Evolutionary conservation across 2,329 filamentous ascomycete species (phyloP).

Genomic region (Fusarium armeniacum): DNA sequence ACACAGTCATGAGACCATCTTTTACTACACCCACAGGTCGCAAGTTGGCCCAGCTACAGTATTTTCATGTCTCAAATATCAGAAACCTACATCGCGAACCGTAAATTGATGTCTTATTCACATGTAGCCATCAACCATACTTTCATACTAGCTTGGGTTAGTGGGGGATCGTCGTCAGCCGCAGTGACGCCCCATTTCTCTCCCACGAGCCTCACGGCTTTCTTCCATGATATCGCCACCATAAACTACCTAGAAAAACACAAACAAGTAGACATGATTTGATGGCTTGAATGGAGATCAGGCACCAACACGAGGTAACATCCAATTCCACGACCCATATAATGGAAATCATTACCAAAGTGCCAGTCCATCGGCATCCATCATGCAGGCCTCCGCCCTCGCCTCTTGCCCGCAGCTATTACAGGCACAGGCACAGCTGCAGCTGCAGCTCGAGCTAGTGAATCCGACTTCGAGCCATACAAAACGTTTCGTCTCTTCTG

Average conservation of each 20-base stretch:
- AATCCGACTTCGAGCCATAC: slow-evolving; percentile 34
- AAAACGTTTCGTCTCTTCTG: slow-evolving; percentile 34
- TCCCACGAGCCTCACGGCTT: slow-evolving; percentile 42
- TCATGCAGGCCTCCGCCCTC: slow-evolving; percentile 44
- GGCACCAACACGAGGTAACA: slow-evolving; percentile 34
- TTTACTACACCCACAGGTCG: slow-evolving; percentile 35
- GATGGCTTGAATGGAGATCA: slow-evolving; percentile 15
- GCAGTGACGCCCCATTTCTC: slow-evolving; percentile 28
- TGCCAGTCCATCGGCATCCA: slow-evolving; percentile 35
- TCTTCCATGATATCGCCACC: slow-evolving; percentile 41
- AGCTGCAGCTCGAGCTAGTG: slow-evolving; percentile 26
- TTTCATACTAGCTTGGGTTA: slow-evolving; percentile 2
- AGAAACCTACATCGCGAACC: slow-evolving; percentile 20
- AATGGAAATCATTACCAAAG: slow-evolving; percentile 30
- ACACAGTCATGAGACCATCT: slow-evolving; percentile 37
- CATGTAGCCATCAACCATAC: slow-evolving; percentile 15
- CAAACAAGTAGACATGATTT: background rate
- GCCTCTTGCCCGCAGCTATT: slow-evolving; percentile 39
- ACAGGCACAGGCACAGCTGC: slow-evolving; percentile 21
- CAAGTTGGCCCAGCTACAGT: slow-evolving; percentile 35
- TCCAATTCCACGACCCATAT: slow-evolving; percentile 29
- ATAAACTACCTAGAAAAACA: slow-evolving; percentile 5
- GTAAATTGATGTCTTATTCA: slow-evolving; percentile 23
- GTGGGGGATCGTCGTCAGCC: slow-evolving; percentile 44
- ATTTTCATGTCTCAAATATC: slow-evolving; percentile 25